Conservation (phyloP, 2,329 filamentous ascomycete genomes). For the Cordyceps pruinosa region DNA sequence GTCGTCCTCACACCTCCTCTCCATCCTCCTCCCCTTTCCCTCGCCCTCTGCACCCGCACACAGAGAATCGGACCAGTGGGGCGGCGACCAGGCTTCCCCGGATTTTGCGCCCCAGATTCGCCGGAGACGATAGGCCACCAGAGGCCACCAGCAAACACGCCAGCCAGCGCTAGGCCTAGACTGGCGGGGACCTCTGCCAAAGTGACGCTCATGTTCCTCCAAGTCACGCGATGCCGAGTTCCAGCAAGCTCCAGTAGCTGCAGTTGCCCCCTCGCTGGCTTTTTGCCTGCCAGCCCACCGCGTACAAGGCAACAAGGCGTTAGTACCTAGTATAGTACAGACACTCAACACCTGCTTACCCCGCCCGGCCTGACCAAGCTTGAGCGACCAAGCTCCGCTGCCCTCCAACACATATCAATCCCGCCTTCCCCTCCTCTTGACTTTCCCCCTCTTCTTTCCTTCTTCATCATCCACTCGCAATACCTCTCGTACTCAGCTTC, state of each 20-base stretch:
- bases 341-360: conserved; percentile 1
- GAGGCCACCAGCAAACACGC: not conserved
- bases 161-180: conserved; percentile 9
- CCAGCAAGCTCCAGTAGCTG: too few relatives aligned
- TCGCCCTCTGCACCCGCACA: conserved; percentile 9
- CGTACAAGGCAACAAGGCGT: too few relatives aligned
- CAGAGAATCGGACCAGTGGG: conserved; percentile 14
- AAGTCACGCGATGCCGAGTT: conserved; percentile 12
- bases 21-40: not conserved
- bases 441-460: conserved; percentile 19
- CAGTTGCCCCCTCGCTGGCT: too few relatives aligned
- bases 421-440: conserved; percentile 20
- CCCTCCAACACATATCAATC: conserved; percentile 25
- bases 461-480: conserved; percentile 21
- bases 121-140: conserved; percentile 12
- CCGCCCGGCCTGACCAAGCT: conserved; percentile 10
- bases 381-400: conserved; percentile 9
- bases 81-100: conserved; percentile 20
- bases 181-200: not conserved
- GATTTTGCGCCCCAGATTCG: conserved; percentile 20
- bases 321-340: too few relatives aligned
- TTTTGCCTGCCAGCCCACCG: not conserved
- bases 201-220: conserved; percentile 6
- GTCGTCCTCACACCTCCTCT: not conserved
- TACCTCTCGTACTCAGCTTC: conserved; percentile 16